Conservation (phyloP, 352 stramenopile species). For the Phytophthora ramorum region DNA sequence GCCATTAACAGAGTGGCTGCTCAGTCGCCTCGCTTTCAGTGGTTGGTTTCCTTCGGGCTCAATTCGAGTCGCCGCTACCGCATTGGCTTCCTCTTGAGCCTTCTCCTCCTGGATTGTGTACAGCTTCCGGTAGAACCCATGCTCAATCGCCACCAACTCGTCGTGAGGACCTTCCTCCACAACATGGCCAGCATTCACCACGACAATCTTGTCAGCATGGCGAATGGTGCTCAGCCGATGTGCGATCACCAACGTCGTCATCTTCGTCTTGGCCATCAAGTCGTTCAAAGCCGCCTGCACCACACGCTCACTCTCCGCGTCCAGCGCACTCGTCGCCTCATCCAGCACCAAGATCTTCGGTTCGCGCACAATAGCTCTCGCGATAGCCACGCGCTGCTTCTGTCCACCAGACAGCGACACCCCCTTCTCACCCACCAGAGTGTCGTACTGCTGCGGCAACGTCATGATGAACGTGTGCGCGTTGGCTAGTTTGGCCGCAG, state of each 20-base stretch:
- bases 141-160: conserved; percentile 38
- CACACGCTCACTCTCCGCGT: conserved; percentile 33
- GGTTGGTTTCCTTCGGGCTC: too few relatives aligned
- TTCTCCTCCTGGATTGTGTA: conserved; percentile 30
- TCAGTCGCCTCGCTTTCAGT: too few relatives aligned
- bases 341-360: conserved; percentile 66
- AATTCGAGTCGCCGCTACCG: background rate
- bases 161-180: conserved; percentile 50
- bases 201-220: conserved; percentile 51
- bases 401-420: conserved; percentile 82
- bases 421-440: conserved; percentile 56
- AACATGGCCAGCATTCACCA: conserved; percentile 50
- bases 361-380: conserved; percentile 52
- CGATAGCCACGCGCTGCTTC: conserved; percentile 65
- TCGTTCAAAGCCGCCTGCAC: conserved; percentile 40
- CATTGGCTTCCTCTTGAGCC: conserved; percentile 20
- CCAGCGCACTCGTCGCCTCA: conserved; percentile 64
- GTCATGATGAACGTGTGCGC: conserved; percentile 71
- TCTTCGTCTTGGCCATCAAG: too few relatives aligned
- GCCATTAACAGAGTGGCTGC: too few relatives aligned
- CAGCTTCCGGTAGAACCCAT: conserved; percentile 27
- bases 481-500: conserved; percentile 49
- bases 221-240: too few relatives aligned
- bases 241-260: too few relatives aligned
- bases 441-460: conserved; percentile 90